Evolutionary conservation across 2,329 filamentous ascomycete genomes (phyloP), one percentile per base, ranked within the genome.

Genomic region (Parastagonospora avenae): DNA sequence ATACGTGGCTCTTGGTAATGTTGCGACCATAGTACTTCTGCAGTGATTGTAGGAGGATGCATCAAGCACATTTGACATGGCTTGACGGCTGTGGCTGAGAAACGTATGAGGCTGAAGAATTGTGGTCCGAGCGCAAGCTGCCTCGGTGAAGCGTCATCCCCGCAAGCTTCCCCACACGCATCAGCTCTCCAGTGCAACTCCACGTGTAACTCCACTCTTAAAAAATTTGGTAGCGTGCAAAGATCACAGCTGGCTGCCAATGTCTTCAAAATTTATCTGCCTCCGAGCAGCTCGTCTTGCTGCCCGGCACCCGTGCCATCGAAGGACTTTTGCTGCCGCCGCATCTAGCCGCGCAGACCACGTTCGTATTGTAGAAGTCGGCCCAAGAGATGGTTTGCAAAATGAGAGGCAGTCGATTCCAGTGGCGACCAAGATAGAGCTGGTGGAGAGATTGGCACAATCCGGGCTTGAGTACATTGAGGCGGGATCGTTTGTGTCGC

Each of bases 371-470:
- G 87, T 94, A 55, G 91, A 95, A 77, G 91, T 95, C 55, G 90
- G 90, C 8, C 90, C 91, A 30, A 82, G 91, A 59, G 91, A 95
- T 77, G 91, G 91, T n/a, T 76, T 95, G 46, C 91, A 96, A 71
- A 95, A 94, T 68, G 89, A 94, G 77, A 89, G 89, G 75, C 83
- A 79, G 57, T 80, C 80, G 27, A 88, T 95, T 57, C 79, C 89
- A 0, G 77, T 90, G 9, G 79, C 81, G 6, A 91, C 86, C 2
- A 95, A 95, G 74, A 82, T 93, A 48, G 85, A 92, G 60, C 75
- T 95, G 46, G 89, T 95, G 33, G 81, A 87, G 60, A 79, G 84
- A 53, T 77, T 95, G 54, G 84, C 86, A 30, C 76, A 77, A 56
- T 88, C 89, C 0, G 91, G 91, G 0, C 71, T 94, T 36, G 77